Percentiles rank a stretch among this genome's conserved stretches.
These are phyloP conservation scores for Aegilops bicornis DNA, from an alignment of 176 grass and related monocot genomes.

Conservation along the genomic window DNA sequence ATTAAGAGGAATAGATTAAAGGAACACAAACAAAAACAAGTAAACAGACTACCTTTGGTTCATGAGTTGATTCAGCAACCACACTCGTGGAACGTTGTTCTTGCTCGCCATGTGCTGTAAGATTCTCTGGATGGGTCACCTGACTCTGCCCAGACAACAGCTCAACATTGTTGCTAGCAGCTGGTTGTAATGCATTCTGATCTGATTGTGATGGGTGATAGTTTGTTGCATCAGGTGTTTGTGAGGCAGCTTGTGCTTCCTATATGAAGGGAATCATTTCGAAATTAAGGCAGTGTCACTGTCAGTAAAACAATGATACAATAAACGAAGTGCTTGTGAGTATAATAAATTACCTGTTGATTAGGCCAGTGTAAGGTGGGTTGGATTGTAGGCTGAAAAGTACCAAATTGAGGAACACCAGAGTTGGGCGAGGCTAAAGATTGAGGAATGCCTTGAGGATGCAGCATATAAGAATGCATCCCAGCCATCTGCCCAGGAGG, in stretches of 20 bases:
- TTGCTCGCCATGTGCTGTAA: slow-evolving; percentile 34
- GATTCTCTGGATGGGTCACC: slow-evolving; percentile 47
- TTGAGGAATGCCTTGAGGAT: slow-evolving; percentile 66
- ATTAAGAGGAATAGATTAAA: not conserved
- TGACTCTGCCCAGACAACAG: slow-evolving; percentile 48
- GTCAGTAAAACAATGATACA: slow-evolving; percentile 6
- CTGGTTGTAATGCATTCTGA: slow-evolving; percentile 43
- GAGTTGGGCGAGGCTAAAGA: slow-evolving; percentile 58
- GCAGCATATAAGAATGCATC: slow-evolving; percentile 74
- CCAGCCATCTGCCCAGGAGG: slow-evolving; percentile 53
- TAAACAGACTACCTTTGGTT: slow-evolving; percentile 51
- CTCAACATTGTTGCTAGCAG: slow-evolving; percentile 32
- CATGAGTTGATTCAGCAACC: slow-evolving; percentile 38
- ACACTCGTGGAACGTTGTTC: slow-evolving; percentile 36
- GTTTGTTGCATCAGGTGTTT: slow-evolving; percentile 52
- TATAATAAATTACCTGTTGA: slow-evolving; percentile 43
- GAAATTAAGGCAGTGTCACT: not conserved
- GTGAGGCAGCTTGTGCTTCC: slow-evolving; percentile 44
- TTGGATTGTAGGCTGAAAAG: slow-evolving; percentile 48
- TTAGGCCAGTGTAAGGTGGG: slow-evolving; percentile 44
- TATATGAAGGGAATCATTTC: slow-evolving; percentile 37
- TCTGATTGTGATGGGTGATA: slow-evolving; percentile 60
- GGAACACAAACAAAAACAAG: slow-evolving; percentile 9
- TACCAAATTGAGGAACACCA: slow-evolving; percentile 59
- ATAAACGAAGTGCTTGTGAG: not conserved